These are phyloP conservation scores for Populus hybrid DNA, from an alignment of 441 rosid species.

Conservation along the genomic window DNA sequence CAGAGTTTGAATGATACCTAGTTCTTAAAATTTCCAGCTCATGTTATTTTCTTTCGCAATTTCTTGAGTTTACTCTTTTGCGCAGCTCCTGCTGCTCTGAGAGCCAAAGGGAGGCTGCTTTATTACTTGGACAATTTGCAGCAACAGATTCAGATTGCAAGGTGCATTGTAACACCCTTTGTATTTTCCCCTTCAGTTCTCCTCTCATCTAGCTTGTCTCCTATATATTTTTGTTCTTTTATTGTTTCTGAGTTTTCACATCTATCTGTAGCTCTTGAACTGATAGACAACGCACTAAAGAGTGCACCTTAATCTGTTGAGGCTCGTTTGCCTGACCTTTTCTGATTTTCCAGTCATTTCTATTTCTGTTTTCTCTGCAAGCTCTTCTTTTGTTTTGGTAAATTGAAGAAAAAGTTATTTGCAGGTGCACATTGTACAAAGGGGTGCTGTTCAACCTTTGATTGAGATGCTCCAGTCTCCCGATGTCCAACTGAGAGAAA, in stretches of 20 bases:
- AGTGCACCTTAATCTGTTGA: background rate
- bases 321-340: slow-evolving; percentile 3
- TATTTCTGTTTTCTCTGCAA: background rate
- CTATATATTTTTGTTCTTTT: background rate
- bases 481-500: slow-evolving; percentile 92
- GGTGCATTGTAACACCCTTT: slow-evolving; percentile 41
- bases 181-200: background rate
- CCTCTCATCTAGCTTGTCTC: background rate
- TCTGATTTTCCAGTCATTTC: slow-evolving; percentile 5
- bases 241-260: background rate
- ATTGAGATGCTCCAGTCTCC: slow-evolving; percentile 92
- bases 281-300: background rate
- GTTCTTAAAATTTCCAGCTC: background rate
- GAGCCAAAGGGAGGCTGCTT: slow-evolving; percentile 98
- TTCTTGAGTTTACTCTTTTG: slow-evolving; percentile 17
- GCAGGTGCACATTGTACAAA: slow-evolving; percentile 96
- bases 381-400: background rate
- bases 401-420: slow-evolving; percentile 18
- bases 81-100: slow-evolving; percentile 91
- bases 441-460: slow-evolving; percentile 95
- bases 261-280: background rate
- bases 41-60: background rate
- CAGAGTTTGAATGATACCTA: background rate
- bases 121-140: slow-evolving; percentile 97
- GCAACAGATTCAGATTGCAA: slow-evolving; percentile 98